These are phyloP conservation scores for Podaxis sp. DNA, from an alignment of 768 basidiomycete genomes.

Conservation along the genomic window DNA sequence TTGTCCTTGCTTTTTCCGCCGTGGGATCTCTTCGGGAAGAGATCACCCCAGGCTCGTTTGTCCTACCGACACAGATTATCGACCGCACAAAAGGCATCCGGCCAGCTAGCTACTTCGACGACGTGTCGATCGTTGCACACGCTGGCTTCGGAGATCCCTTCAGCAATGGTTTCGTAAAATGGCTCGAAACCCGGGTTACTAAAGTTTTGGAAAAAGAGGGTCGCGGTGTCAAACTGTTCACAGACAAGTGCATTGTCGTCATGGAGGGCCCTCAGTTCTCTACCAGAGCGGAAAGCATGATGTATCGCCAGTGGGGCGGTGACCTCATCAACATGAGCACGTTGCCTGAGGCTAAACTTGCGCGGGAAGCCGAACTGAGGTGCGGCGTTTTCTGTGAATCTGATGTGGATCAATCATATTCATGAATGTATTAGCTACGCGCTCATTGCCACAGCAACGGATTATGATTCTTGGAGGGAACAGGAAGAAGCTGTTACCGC, in stretches of 20 bases:
- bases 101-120: slow-evolving; percentile 87
- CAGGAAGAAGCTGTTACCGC: slow-evolving; percentile 83
- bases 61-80: slow-evolving; percentile 89
- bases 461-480: slow-evolving; percentile 95
- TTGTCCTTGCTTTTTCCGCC: slow-evolving; percentile 91
- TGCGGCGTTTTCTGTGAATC: slow-evolving; percentile 31
- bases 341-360: slow-evolving; percentile 95
- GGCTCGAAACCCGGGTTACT: slow-evolving; percentile 66
- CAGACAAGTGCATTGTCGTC: slow-evolving; percentile 84
- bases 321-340: slow-evolving; percentile 98
- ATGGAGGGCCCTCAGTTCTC: slow-evolving; percentile 99
- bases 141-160: slow-evolving; percentile 95
- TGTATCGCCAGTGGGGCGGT: slow-evolving; percentile 92
- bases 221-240: slow-evolving; percentile 67
- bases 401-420: neutral
- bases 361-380: slow-evolving; percentile 93
- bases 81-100: slow-evolving; percentile 95
- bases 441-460: slow-evolving; percentile 86
- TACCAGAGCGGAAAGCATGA: slow-evolving; percentile 92
- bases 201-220: slow-evolving; percentile 62
- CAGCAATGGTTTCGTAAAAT: slow-evolving; percentile 57
- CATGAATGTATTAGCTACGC: slow-evolving; percentile 63
- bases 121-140: slow-evolving; percentile 81
- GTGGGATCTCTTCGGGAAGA: slow-evolving; percentile 95
- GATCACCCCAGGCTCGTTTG: slow-evolving; percentile 86